phyloP scores from a whole-genome alignment of 768 basidiomycete genomes.

The Amanita rimosa region DNA sequence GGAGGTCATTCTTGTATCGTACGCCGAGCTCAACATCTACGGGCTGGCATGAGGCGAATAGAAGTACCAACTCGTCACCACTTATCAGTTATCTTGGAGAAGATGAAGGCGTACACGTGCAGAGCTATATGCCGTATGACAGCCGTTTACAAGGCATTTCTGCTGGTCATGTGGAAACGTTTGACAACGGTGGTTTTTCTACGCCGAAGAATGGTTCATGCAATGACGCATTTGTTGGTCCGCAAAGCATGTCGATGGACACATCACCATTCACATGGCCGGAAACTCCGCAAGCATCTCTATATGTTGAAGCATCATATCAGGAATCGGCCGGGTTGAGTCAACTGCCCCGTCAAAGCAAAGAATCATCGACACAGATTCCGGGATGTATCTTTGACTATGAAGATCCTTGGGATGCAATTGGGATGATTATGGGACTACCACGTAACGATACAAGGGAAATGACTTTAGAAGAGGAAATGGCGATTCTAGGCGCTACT shows the following conservation, averaged over 20 bases:
- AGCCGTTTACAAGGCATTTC: neutral
- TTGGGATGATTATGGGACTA: constrained; percentile 5
- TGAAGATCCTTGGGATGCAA: constrained; percentile 6
- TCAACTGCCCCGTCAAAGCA: neutral
- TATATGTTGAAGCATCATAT: neutral
- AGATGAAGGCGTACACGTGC: neutral
- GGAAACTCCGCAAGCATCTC: neutral
- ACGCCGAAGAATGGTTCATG: neutral
- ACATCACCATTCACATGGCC: constrained; percentile 2
- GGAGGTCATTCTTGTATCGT: too few relatives aligned
- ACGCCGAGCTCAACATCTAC: neutral
- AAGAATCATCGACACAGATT: neutral
- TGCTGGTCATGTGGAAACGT: neutral
- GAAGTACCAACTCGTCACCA: neutral
- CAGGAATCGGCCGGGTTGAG: too few relatives aligned
- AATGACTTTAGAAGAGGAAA: constrained; percentile 3
- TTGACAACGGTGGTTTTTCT: neutral
- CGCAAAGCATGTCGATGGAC: neutral
- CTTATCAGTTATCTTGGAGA: neutral
- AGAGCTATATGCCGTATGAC: neutral
- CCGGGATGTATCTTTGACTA: constrained; percentile 5
- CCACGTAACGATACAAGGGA: neutral
- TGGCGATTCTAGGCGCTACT: neutral
- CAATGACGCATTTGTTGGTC: neutral
- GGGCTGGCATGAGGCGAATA: neutral